A percentile compares a stretch with the other conserved stretches of the same genome.
Evolutionary conservation across 2,329 filamentous ascomycete genomes (phyloP).

Genomic region (Juglanconis juglandina): DNA sequence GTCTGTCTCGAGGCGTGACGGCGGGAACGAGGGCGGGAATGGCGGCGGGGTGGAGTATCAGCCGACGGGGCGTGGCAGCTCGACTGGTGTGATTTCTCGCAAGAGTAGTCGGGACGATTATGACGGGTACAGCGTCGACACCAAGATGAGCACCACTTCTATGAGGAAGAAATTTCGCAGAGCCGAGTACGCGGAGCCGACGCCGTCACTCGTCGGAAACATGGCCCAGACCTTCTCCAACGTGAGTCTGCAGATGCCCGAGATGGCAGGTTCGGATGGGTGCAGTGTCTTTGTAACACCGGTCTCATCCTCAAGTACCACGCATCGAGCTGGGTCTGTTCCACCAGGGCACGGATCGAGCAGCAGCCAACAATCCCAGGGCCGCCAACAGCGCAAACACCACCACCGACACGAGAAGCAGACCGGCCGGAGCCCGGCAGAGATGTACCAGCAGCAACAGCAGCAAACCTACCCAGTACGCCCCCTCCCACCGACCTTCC

Average conservation of each 20-base stretch:
- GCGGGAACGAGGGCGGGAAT: neutral
- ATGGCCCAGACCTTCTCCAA: constrained; percentile 10
- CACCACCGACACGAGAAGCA: neutral
- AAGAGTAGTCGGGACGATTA: neutral
- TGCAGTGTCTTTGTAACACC: neutral
- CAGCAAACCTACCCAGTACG: neutral
- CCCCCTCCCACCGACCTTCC: neutral
- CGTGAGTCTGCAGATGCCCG: neutral
- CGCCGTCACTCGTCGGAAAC: neutral
- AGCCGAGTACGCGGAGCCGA: no score
- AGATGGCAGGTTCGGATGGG: neutral
- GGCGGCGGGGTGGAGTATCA: neutral
- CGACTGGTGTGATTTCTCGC: neutral
- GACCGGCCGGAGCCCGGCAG: neutral
- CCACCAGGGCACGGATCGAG: neutral
- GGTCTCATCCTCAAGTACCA: neutral
- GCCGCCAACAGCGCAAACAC: neutral
- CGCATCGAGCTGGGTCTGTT: neutral
- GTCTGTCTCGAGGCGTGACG: no score
- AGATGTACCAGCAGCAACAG: neutral
- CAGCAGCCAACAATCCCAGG: neutral
- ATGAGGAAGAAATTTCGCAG: neutral
- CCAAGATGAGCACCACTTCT: neutral
- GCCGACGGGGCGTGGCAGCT: neutral
- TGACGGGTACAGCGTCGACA: neutral